phyloP scores from a whole-genome alignment of 2,329 filamentous ascomycete genomes.

The Colletotrichum noveboracense region DNA sequence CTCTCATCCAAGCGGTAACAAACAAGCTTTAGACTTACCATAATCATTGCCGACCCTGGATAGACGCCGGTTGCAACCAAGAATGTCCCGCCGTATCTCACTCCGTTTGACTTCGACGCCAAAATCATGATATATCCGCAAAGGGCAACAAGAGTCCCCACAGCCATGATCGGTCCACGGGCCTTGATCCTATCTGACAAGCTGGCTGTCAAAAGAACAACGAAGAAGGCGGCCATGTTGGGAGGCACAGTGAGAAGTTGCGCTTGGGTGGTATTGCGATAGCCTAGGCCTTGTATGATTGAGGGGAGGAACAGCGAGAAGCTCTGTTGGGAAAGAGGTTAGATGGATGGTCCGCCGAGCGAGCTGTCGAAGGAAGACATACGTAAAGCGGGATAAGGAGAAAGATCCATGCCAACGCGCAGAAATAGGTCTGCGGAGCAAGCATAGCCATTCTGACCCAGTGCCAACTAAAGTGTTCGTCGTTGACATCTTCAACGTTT shows the following conservation, averaged over 20 bases:
- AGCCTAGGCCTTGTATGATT: slow-evolving; percentile 30
- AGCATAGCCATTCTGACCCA: slow-evolving; percentile 39
- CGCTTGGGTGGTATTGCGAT: slow-evolving; percentile 24
- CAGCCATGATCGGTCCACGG: slow-evolving; percentile 36
- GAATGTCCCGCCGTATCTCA: slow-evolving; percentile 41
- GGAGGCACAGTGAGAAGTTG: slow-evolving; percentile 36
- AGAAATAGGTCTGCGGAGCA: slow-evolving; percentile 33
- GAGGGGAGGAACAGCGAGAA: background rate
- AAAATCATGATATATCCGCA: slow-evolving; percentile 41
- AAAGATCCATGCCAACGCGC: slow-evolving; percentile 29
- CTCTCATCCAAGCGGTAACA: background rate
- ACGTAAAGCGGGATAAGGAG: slow-evolving; percentile 31
- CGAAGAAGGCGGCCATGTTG: slow-evolving; percentile 34
- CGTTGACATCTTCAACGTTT: slow-evolving; percentile 31
- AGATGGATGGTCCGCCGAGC: background rate
- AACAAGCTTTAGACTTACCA: slow-evolving; percentile 22
- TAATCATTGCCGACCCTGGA: slow-evolving; percentile 29
- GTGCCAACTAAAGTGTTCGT: slow-evolving; percentile 43
- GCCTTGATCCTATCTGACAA: slow-evolving; percentile 35
- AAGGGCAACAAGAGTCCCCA: slow-evolving; percentile 32
- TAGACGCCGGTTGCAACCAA: slow-evolving; percentile 30
- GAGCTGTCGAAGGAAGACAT: background rate
- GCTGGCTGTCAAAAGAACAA: slow-evolving; percentile 35
- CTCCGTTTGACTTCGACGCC: slow-evolving; percentile 28
- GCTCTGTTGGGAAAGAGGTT: background rate